Base-by-base conservation (phyloP, 495 filamentous ascomycete species). In the Cairneyella variabilis region DNA sequence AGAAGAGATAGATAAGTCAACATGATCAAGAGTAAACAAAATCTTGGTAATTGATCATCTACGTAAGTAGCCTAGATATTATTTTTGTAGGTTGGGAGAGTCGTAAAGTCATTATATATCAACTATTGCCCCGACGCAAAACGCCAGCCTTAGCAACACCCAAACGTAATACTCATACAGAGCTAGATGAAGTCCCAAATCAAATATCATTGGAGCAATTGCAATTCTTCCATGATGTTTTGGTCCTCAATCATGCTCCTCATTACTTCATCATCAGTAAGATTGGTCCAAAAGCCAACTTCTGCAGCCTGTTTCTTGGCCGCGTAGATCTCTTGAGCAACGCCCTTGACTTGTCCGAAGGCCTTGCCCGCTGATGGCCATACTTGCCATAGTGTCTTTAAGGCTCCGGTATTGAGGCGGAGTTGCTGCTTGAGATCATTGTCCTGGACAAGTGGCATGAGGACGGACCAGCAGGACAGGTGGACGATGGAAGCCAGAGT, bases 331-430 rank as follows among this genome's bases (percentile, higher is more conserved):
- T 85, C 82, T 61, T 82, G 76, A 14, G 85, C 85, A n/a, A 86
- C 82, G 10, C 76, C 77, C 57, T 77, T 79, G 25, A 96, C 88
- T 66, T 93, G 88, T 16, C 75, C 74, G 66, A 89, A 81, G 9
- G 89, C 86, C 8, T 73, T 79, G 27, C 76, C 76, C 4, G 89
- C 90, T 20, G 90, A 83, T 30, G 85, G 82, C 91, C 91, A 96
- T 5, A 89, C 83, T 34, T 76, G 72, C 51, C 77, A 83, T 3
- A 95, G 69, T 3, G 81, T 80, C 62, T 85, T 88, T 57, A 96
- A 82, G 3, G 86, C 88, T 27, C 90, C 91, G 39, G 90, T 88
- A 55, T 88, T 90, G 22, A 96, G 78, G 0, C 83, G 80, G 48
- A 92, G 86, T 51, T 80, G 84, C 66, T 90, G 86, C 39, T 88